A percentile compares a stretch with the other conserved stretches of the same genome.
These are phyloP conservation scores for Pterocarpus santalinus DNA, from an alignment of 306 rosid species.

Conservation along the genomic window DNA sequence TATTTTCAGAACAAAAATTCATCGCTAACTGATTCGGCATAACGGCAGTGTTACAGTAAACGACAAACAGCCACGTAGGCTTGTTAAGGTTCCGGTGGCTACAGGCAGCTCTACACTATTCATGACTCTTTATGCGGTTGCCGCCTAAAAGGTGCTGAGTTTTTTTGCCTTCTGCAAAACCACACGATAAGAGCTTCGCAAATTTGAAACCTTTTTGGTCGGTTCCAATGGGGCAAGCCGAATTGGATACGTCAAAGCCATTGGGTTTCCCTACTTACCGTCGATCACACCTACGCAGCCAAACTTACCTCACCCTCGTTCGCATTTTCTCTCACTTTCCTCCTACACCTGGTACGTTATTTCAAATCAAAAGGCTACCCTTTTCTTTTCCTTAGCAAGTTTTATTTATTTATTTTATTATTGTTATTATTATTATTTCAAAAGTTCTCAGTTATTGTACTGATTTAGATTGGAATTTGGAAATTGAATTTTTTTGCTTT, in stretches of 20 bases:
- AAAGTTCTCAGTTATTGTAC: neutral
- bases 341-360: neutral
- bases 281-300: neutral
- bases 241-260: neutral
- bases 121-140: no score
- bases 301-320: neutral
- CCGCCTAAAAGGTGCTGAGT: no score
- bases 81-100: no score
- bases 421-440: no score
- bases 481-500: no score
- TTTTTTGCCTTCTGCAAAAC: neutral
- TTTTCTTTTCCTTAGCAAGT: neutral
- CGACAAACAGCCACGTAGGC: no score
- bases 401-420: no score
- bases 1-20: no score
- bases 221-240: neutral
- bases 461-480: neutral
- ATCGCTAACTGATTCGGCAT: no score
- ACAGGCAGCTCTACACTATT: no score
- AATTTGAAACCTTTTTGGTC: neutral
- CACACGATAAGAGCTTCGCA: neutral
- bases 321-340: neutral
- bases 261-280: neutral
- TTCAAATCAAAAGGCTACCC: neutral
- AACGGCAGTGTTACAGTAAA: no score